phyloP scores from a whole-genome alignment of 768 basidiomycete genomes.

The Leucocoprinus leucothites region DNA sequence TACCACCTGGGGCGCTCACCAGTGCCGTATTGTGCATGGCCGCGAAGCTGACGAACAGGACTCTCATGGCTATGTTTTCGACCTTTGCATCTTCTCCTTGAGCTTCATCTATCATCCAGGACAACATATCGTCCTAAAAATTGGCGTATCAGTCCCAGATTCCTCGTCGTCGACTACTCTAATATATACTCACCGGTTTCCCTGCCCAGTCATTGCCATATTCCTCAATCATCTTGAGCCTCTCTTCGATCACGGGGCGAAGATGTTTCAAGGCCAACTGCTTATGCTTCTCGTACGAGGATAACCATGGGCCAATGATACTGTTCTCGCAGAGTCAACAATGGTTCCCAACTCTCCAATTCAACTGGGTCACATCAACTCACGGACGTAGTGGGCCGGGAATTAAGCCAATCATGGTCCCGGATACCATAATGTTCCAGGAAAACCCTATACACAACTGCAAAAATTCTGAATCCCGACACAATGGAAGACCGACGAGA shows the following conservation, averaged over 20 bases:
- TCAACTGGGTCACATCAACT: not conserved
- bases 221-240: slow-evolving; percentile 22
- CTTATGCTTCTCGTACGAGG: slow-evolving; percentile 6
- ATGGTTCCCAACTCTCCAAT: not conserved
- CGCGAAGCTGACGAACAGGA: slow-evolving; percentile 25
- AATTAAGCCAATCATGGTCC: slow-evolving; percentile 17
- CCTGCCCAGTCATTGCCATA: slow-evolving; percentile 21
- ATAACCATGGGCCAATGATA: slow-evolving; percentile 11
- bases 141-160: not conserved
- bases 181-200: slow-evolving; percentile 20
- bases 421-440: slow-evolving; percentile 16
- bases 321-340: slow-evolving; percentile 18
- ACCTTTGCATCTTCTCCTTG: slow-evolving; percentile 21
- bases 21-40: slow-evolving; percentile 32
- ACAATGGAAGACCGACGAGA: slow-evolving; percentile 22
- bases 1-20: slow-evolving; percentile 20
- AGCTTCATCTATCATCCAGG: slow-evolving; percentile 38
- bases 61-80: slow-evolving; percentile 22
- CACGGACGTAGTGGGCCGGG: slow-evolving; percentile 18
- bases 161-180: no score
- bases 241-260: slow-evolving; percentile 22
- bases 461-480: slow-evolving; percentile 20
- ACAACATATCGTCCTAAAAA: slow-evolving; percentile 37
- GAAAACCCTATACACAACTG: slow-evolving; percentile 18
- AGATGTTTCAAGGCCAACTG: slow-evolving; percentile 18